Evolutionary conservation across 768 basidiomycete species (phyloP).

Genomic region (Amanita rubescens): DNA sequence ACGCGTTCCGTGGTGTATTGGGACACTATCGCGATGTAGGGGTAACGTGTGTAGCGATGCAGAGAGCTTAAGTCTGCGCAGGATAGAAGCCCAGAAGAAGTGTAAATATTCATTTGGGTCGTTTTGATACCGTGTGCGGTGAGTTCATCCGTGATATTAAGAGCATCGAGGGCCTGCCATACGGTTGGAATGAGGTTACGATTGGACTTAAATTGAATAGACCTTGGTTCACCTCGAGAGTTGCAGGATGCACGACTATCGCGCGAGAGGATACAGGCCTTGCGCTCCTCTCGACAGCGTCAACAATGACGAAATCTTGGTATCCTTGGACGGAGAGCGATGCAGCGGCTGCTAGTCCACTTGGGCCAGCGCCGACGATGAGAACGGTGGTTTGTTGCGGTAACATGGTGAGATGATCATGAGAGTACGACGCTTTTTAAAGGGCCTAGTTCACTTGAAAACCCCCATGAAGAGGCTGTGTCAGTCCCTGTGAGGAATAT

Average conservation of each 20-base stretch:
- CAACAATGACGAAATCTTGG: constrained; percentile 36
- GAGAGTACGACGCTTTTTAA: too few species aligned
- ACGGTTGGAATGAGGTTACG: not conserved
- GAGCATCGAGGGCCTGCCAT: constrained; percentile 40
- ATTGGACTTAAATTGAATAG: not conserved
- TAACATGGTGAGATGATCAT: constrained; percentile 8
- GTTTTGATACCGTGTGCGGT: constrained; percentile 30
- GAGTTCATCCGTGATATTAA: constrained; percentile 33
- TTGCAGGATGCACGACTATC: constrained; percentile 40
- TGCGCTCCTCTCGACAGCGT: constrained; percentile 24
- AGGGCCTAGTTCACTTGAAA: too few species aligned
- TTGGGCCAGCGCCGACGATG: constrained; percentile 46
- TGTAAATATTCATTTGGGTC: constrained; percentile 18
- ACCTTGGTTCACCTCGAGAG: constrained; percentile 34
- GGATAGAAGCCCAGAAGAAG: constrained; percentile 22
- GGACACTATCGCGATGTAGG: constrained; percentile 27
- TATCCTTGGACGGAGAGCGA: constrained; percentile 36
- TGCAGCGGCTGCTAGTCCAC: constrained; percentile 39
- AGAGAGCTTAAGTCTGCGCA: constrained; percentile 27
- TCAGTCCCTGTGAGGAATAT: too few species aligned
- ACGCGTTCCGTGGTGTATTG: constrained; percentile 27
- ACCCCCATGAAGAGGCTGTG: too few species aligned
- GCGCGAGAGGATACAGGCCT: constrained; percentile 30
- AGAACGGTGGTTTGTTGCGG: constrained; percentile 31
- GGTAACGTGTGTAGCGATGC: constrained; percentile 32